Conservation (phyloP, 1,139 yeast genomes). For the Lodderomyces oxycetoniae region DNA sequence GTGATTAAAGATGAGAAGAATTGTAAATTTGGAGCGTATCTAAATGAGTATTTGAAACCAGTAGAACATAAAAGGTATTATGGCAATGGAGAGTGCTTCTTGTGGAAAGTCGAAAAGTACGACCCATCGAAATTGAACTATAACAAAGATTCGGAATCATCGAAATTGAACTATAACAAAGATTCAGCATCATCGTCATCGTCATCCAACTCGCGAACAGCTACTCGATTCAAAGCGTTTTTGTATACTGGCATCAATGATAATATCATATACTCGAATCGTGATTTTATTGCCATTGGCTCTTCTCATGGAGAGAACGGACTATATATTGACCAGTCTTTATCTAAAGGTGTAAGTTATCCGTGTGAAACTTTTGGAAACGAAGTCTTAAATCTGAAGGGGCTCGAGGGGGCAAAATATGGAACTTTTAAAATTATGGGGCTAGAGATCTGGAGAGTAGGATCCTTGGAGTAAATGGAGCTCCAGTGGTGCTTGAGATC, state of each 20-base stretch:
- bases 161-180: constrained; percentile 1
- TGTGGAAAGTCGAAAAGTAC: constrained; percentile 65
- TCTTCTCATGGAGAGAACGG: constrained; percentile 92
- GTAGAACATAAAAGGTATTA: constrained; percentile 69
- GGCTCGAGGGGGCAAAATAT: constrained; percentile 29
- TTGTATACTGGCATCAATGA: constrained; percentile 89
- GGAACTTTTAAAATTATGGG: constrained; percentile 69
- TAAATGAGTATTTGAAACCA: constrained; percentile 70
- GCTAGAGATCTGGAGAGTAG: constrained; percentile 83
- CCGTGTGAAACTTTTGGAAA: constrained; percentile 86
- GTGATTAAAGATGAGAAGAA: constrained; percentile 60
- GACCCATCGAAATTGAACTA: constrained; percentile 18
- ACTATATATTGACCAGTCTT: constrained; percentile 74
- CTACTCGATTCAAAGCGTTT: constrained; percentile 63
- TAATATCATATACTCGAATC: constrained; percentile 77
- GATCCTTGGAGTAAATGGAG: constrained; percentile 20
- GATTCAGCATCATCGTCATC: background rate
- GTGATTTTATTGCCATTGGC: constrained; percentile 76
- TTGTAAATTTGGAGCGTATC: constrained; percentile 75
- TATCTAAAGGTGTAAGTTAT: constrained; percentile 72
- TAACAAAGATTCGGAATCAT: constrained; percentile 1
- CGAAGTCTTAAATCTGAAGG: constrained; percentile 51
- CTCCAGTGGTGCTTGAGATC: too few relatives aligned
- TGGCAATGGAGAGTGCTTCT: constrained; percentile 93
- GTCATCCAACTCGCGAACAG: constrained; percentile 6